Conservation (phyloP, 139 green algal species). For the Closterium sp. region DNA sequence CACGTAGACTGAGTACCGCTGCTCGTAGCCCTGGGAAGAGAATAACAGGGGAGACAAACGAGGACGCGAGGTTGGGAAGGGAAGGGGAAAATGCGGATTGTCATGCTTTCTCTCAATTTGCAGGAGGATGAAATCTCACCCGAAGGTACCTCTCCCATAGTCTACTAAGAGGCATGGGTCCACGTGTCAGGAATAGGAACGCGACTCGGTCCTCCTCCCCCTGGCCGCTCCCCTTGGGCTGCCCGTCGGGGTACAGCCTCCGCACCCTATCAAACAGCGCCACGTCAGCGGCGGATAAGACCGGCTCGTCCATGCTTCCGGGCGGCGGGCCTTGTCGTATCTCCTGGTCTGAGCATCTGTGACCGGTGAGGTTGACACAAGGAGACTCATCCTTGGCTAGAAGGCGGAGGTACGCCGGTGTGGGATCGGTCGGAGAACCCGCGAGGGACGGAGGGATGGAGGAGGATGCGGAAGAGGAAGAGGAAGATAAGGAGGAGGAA, state of each 20-base stretch:
- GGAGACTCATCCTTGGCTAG: background rate
- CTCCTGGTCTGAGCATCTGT: background rate
- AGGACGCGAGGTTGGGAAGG: too few relatives aligned
- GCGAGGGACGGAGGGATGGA: background rate
- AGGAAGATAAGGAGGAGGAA: background rate
- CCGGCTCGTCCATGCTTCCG: background rate
- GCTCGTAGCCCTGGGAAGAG: background rate
- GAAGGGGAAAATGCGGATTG: too few relatives aligned
- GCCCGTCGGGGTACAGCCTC: background rate
- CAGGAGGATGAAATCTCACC: background rate
- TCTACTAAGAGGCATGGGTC: background rate
- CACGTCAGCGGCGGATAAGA: background rate
- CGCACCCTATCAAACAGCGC: background rate
- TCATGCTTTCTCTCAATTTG: too few relatives aligned
- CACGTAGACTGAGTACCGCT: constrained; percentile 27
- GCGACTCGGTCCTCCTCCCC: background rate
- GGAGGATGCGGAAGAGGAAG: background rate
- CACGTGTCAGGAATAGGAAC: background rate
- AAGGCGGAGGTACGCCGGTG: background rate
- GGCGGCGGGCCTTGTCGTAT: background rate
- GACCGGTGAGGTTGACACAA: background rate
- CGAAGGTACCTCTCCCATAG: background rate
- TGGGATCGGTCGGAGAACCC: background rate
- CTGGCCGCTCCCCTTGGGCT: background rate
- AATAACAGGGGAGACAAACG: too few relatives aligned